Conservation (phyloP, 1,139 yeast species). For the Debaryomycetaceae sp. region DNA sequence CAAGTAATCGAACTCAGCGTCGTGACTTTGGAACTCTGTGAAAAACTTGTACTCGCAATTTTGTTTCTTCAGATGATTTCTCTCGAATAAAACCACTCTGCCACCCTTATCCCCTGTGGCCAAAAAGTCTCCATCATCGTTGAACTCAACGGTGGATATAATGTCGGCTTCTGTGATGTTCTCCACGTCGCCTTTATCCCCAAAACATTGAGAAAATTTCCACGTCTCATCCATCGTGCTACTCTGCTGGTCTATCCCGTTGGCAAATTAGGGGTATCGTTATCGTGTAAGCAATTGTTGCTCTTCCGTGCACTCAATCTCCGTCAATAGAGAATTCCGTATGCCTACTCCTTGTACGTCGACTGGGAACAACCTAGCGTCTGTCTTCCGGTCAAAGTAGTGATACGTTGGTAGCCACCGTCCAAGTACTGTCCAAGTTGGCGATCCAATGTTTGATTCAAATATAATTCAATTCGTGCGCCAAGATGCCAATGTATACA, state of each 20-base stretch:
- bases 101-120: constrained; percentile 99
- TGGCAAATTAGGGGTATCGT: neutral
- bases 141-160: constrained; percentile 95
- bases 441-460: neutral
- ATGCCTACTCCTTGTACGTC: too few species aligned
- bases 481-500: neutral
- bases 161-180: constrained; percentile 97
- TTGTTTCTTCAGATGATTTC: constrained; percentile 68
- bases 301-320: neutral
- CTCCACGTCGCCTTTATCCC: constrained; percentile 96
- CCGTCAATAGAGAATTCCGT: too few species aligned
- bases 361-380: neutral
- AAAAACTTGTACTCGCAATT: constrained; percentile 89
- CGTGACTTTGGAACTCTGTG: constrained; percentile 97
- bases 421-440: neutral
- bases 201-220: constrained; percentile 91
- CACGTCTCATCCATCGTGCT: constrained; percentile 34
- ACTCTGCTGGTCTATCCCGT: neutral
- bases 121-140: constrained; percentile 87
- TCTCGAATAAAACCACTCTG: constrained; percentile 90
- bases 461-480: neutral
- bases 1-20: constrained; percentile 96
- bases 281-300: neutral
- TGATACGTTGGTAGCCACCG: neutral
- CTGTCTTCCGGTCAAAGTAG: neutral